These are phyloP conservation scores for Lactarius psammicola DNA, from an alignment of 768 basidiomycete species.

Conservation along the genomic window DNA sequence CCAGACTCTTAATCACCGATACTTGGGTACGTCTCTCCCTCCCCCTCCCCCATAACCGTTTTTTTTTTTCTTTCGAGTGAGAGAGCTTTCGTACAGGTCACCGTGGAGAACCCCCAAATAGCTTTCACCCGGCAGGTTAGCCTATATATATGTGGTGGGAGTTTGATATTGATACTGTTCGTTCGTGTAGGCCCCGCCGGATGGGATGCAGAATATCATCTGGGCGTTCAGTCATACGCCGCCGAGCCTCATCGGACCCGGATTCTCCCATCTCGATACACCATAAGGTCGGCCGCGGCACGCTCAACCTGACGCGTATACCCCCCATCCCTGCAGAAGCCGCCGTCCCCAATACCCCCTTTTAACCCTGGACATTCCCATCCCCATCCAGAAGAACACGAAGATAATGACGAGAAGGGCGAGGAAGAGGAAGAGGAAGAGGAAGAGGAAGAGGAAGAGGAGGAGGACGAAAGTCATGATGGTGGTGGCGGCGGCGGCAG, in stretches of 20 bases:
- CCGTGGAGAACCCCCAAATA: conserved; percentile 12
- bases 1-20: conserved; percentile 39
- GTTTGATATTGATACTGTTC: no score
- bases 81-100: neutral
- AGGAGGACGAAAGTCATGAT: neutral
- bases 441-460: neutral
- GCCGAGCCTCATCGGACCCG: conserved; percentile 44
- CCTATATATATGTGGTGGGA: no score
- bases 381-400: neutral
- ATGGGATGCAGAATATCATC: conserved; percentile 48
- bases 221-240: conserved; percentile 55
- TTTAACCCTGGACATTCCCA: neutral
- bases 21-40: conserved; percentile 37
- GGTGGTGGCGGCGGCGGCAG: neutral
- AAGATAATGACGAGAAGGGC: no score
- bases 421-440: no score
- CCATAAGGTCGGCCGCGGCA: conserved; percentile 40
- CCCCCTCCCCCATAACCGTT: neutral
- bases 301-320: conserved; percentile 46
- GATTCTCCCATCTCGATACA: conserved; percentile 52
- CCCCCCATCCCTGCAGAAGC: conserved; percentile 33
- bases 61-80: neutral
- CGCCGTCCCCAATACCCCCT: neutral
- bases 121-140: conserved; percentile 17
- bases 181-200: conserved; percentile 42